Percentiles rank a stretch among this genome's conserved stretches.
These are phyloP conservation scores for Globisporangium camurandrum DNA, from an alignment of 352 stramenopile genomes.

Conservation along the genomic window DNA sequence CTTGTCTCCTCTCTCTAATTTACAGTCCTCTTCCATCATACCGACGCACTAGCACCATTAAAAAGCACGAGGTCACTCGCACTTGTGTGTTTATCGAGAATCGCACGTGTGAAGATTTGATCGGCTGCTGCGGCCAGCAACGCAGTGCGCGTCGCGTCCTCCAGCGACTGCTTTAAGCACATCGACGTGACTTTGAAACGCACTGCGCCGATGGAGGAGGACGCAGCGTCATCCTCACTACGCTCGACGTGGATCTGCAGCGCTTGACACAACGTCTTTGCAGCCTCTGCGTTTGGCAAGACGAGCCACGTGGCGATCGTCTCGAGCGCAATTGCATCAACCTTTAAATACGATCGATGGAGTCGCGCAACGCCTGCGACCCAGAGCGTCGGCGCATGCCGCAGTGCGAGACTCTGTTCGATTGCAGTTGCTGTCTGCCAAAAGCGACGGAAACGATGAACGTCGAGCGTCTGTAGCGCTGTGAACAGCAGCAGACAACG, in stretches of 20 bases:
- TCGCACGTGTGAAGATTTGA: constrained; percentile 8
- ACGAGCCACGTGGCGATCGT: constrained; percentile 28
- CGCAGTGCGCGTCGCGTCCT: constrained; percentile 6
- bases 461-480: constrained; percentile 43
- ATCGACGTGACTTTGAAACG: constrained; percentile 30
- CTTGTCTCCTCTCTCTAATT: too few relatives aligned
- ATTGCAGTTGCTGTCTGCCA: constrained; percentile 24
- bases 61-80: constrained; percentile 6
- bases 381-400: constrained; percentile 36
- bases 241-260: constrained; percentile 33
- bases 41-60: not conserved
- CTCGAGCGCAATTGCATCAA: constrained; percentile 38
- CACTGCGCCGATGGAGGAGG: constrained; percentile 9
- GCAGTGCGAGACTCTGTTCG: constrained; percentile 31
- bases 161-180: constrained; percentile 16
- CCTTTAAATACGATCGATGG: constrained; percentile 58
- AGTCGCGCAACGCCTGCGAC: constrained; percentile 26
- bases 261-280: constrained; percentile 23
- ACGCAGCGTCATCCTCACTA: not conserved
- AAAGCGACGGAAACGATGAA: constrained; percentile 18
- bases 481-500: constrained; percentile 43
- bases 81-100: not conserved
- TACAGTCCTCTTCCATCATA: too few relatives aligned
- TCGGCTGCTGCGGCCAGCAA: constrained; percentile 20
- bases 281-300: constrained; percentile 14